Conservation (phyloP, 805 yeast species). For the Pichia thaimueangensis region DNA sequence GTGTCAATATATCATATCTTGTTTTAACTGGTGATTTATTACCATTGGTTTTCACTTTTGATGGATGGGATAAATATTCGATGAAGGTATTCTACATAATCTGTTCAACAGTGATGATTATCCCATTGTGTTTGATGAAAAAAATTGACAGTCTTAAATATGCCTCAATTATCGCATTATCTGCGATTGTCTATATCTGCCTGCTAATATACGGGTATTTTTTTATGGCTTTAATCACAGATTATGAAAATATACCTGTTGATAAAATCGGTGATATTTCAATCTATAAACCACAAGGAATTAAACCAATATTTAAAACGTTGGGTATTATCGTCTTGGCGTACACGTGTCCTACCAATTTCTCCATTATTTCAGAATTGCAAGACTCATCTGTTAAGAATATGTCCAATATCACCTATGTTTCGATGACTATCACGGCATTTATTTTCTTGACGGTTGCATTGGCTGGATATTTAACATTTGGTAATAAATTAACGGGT, state of each 20-base stretch:
- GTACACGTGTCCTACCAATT: slow-evolving; percentile 76
- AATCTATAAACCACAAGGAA: slow-evolving; percentile 36
- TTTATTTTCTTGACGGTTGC: slow-evolving; percentile 59
- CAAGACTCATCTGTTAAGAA: slow-evolving; percentile 46
- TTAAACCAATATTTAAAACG: slow-evolving; percentile 46
- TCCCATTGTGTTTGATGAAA: slow-evolving; percentile 58
- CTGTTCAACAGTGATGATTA: slow-evolving; percentile 42
- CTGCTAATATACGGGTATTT: slow-evolving; percentile 49
- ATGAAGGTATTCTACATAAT: slow-evolving; percentile 50
- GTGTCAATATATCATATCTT: slow-evolving; percentile 65
- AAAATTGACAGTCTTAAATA: slow-evolving; percentile 64
- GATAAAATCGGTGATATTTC: slow-evolving; percentile 38
- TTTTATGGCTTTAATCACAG: slow-evolving; percentile 21
- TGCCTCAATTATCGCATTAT: slow-evolving; percentile 63
- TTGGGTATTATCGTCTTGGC: slow-evolving; percentile 76
- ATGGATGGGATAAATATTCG: slow-evolving; percentile 25
- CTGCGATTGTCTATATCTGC: slow-evolving; percentile 58
- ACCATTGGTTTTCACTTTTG: slow-evolving; percentile 46
- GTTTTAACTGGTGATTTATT: slow-evolving; percentile 73
- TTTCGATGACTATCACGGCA: slow-evolving; percentile 50
- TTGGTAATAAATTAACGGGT: slow-evolving; percentile 60
- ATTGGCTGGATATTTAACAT: slow-evolving; percentile 62
- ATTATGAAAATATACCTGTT: slow-evolving; percentile 37
- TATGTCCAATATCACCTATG: slow-evolving; percentile 36
- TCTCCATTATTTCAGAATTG: slow-evolving; percentile 68